Base-by-base conservation (phyloP, 1,284 basidiomycete species). In the Fomitopsis schrenkii region DNA sequence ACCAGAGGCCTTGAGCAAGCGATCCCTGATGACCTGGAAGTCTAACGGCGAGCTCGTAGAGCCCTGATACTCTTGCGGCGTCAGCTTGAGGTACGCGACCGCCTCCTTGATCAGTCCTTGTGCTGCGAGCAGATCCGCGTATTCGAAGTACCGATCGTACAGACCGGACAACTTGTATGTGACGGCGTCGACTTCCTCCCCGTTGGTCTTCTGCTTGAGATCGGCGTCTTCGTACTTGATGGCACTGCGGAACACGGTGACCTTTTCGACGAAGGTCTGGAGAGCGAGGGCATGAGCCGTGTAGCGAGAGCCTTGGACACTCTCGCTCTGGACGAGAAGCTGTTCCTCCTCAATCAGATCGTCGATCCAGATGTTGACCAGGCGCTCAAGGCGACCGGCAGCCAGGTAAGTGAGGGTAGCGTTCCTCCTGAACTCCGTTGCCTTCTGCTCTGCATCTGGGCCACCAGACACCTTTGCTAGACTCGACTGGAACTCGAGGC, bases 211-310 rank as follows among this genome's bases (percentile, higher is more conserved):
- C 59, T 75, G 68, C 6, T 68, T 68, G 41, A 98, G 80, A 66
- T 97, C 95, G 38, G 80, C 76, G 73, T 99, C 97, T 64, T 87
- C 82, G 74, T 98, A 99, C 42, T 84, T 85, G 58, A 94, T 93
- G 0, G 97, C 97, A 59, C 86, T 84, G 64, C 93, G 89, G 85
- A 99, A 99, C 45, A 97, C 88, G 1, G 94, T 90, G 46, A 98
- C 95, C 78, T 99, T 99, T 76, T 99, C 97, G 71, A 98, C 86
- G 77, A 99, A 97, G 0, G 91, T 91, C 75, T 98, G 95, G 38
- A 99, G 78, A 1, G 96, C 95, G 55, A 89, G 84, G 0, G 91
- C 94, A 70, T 97, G 95, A 0, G 92, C 90, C 8, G 94, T 88
- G 74, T 96, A 98, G 10, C 80, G 80, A 1, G 91, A 90, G 12